Evolutionary conservation across 106 monocot genomes (phyloP).

Genomic region (Ottelia alismoides): DNA sequence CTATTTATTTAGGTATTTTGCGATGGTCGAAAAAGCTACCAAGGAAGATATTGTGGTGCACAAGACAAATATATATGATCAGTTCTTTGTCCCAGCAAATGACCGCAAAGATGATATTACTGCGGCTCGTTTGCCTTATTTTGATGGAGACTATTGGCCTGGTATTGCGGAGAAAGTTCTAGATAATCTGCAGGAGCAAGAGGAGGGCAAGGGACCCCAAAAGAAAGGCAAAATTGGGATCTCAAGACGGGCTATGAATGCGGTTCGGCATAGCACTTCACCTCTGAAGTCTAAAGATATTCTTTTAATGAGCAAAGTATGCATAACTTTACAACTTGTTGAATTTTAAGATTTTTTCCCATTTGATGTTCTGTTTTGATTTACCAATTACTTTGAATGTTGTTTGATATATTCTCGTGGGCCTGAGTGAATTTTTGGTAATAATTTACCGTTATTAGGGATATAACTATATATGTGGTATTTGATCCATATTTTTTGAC

Average conservation of each 20-base stretch:
- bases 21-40: slow-evolving; percentile 20
- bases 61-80: slow-evolving; percentile 24
- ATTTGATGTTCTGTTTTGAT: too few relatives aligned
- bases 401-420: too few relatives aligned
- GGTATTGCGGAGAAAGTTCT: slow-evolving; percentile 18
- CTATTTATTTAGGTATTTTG: slow-evolving; percentile 16
- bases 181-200: slow-evolving; percentile 5
- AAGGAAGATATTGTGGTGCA: slow-evolving; percentile 26
- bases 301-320: slow-evolving; percentile 28
- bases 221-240: slow-evolving; percentile 19
- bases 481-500: too few relatives aligned
- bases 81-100: slow-evolving; percentile 11
- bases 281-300: slow-evolving; percentile 16
- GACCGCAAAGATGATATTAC: slow-evolving; percentile 15
- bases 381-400: too few relatives aligned
- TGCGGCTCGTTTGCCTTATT: slow-evolving; percentile 31
- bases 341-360: too few relatives aligned
- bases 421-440: too few relatives aligned
- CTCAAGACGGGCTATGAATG: slow-evolving; percentile 19
- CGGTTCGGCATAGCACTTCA: slow-evolving; percentile 7
- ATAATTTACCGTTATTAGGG: too few relatives aligned
- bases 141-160: slow-evolving; percentile 37
- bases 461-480: too few relatives aligned
- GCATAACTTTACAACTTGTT: not conserved
- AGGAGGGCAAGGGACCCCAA: slow-evolving; percentile 17